Evolutionary conservation across 2,329 filamentous ascomycete species (phyloP), one percentile per base, ranked within the genome.

Genomic region (Epichloe gansuensis): DNA sequence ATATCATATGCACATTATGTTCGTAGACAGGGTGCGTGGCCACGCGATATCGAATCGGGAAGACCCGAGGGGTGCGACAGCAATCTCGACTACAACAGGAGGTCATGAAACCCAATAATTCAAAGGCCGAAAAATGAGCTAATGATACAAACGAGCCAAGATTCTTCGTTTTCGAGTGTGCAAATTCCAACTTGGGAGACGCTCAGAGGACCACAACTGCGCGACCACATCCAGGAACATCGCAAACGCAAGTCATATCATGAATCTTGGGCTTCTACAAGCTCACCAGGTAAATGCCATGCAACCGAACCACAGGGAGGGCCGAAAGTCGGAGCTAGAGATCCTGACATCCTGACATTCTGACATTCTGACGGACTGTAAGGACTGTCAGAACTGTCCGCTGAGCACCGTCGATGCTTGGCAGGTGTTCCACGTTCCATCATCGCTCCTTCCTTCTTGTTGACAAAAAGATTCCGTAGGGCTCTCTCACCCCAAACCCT

Each of bases 281-380:
- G 31, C 35, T 39, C 46, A 7, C 5, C 15, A 39, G 11, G 17
- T 9, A 31, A 23, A 8, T 17, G 6, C 4, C 3, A 13, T 25
- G 9, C 7, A 34, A 9, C 7, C 9, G 9, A 4, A 11, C 8
- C 31, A 3, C 1, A 11, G 3, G 9, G 9, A 31, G 31, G 31
- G 31, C 48, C 28, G 28, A 25, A 39, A 21, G n/a, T 13, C 31
- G 41, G 41, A 45, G 41, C 39, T 31, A 25, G 31, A 31, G 31
- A 31, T 11, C 9, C 31, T 31, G 28, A 11, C 1, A 12, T 42
- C 34, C 31, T 31, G 31, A 11, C 2, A 12, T 42, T 9, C 47
- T 42, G 43, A 25, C 50, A 31, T 51, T 12, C 21, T 31, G 50
- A 31, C 50, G 50, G 50, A 42, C 50, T 46, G 50, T 42, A 7